A percentile compares a stretch with the other conserved stretches of the same genome.
phyloP scores from a whole-genome alignment of 768 basidiomycete species.

The Auriscalpium orientale region DNA sequence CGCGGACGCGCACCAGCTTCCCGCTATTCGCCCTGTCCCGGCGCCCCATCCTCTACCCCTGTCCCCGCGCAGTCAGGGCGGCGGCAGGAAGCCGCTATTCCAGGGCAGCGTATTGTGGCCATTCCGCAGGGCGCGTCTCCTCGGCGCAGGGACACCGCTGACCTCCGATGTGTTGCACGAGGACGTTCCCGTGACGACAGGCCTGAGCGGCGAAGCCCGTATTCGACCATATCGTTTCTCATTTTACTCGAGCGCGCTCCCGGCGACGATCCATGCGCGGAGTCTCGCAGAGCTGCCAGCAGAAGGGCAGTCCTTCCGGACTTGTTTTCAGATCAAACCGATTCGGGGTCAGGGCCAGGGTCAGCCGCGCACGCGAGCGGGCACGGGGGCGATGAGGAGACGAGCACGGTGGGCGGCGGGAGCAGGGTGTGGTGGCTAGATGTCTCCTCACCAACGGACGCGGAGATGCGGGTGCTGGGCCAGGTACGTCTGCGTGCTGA shows the following conservation, averaged over 20 bases:
- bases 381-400: neutral
- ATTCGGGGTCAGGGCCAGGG: neutral
- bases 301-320: conserved; percentile 89
- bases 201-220: neutral
- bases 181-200: conserved; percentile 37
- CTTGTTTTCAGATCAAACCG: conserved; percentile 55
- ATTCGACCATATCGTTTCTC: conserved; percentile 89
- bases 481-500: conserved; percentile 46
- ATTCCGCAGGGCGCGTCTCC: conserved; percentile 38
- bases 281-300: conserved; percentile 90
- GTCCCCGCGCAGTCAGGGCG: conserved; percentile 53
- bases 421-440: conserved; percentile 82
- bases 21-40: conserved; percentile 53
- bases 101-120: conserved; percentile 45
- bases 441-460: conserved; percentile 87
- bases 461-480: conserved; percentile 95
- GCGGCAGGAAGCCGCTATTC: conserved; percentile 87
- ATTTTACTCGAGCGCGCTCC: conserved; percentile 93
- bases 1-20: conserved; percentile 11
- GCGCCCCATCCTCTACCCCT: conserved; percentile 79
- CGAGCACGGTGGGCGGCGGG: neutral
- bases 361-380: neutral
- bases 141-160: conserved; percentile 17
- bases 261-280: conserved; percentile 91
- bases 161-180: conserved; percentile 19